Percentiles rank a stretch among this genome's conserved stretches.
These are phyloP conservation scores for Sporothrix euskadiensis DNA, from an alignment of 2,329 filamentous ascomycete species.

Conservation along the genomic window DNA sequence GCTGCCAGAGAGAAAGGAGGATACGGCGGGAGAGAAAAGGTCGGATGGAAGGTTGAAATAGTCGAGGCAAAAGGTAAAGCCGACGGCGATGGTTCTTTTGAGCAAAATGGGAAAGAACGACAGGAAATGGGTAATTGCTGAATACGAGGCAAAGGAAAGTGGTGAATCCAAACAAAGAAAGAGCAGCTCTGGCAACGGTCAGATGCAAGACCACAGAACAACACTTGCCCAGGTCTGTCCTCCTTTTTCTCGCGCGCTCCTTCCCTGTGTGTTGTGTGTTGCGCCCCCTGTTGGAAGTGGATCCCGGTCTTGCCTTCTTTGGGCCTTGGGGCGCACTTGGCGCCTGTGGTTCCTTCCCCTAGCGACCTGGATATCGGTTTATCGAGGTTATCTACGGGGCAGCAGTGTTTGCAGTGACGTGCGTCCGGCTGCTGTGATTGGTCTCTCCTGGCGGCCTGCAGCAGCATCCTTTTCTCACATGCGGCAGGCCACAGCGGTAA, in stretches of 20 bases:
- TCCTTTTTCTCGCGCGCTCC: background rate
- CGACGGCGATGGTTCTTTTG: background rate
- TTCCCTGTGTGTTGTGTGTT: slow-evolving; percentile 1
- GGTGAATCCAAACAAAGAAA: slow-evolving; percentile 19
- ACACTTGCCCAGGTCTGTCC: background rate
- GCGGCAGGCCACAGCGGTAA: background rate
- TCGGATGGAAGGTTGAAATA: background rate
- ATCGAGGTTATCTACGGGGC: background rate
- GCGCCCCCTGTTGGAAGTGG: slow-evolving; percentile 22
- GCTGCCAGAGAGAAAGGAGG: slow-evolving; percentile 2
- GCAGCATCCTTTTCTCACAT: background rate
- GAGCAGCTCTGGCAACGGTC: slow-evolving; percentile 2
- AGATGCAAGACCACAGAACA: background rate
- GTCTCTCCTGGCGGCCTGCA: slow-evolving; percentile 8
- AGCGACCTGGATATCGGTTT: background rate
- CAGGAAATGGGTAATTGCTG: background rate
- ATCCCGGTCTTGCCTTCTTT: slow-evolving; percentile 19
- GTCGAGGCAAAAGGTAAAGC: background rate
- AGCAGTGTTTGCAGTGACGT: background rate
- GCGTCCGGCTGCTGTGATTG: slow-evolving; percentile 4
- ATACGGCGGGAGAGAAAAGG: background rate
- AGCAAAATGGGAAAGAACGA: background rate
- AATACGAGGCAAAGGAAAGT: background rate
- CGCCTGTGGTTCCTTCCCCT: background rate
- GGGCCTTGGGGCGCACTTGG: background rate